A percentile compares a stretch with the other conserved stretches of the same genome.
phyloP scores from a whole-genome alignment of 345 rosid genomes.

The Sisymbrium altissimum region DNA sequence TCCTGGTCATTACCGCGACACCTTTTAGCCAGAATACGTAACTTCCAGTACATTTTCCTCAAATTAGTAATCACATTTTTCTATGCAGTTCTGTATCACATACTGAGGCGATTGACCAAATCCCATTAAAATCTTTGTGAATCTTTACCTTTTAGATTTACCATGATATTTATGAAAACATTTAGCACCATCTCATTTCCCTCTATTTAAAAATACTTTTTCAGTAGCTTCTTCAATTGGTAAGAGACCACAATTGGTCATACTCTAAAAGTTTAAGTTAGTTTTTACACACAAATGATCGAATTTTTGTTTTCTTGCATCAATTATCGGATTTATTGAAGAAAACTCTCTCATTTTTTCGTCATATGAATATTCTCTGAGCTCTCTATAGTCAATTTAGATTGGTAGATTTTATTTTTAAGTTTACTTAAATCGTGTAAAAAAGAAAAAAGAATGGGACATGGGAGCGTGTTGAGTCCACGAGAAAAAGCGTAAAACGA shows the following conservation, averaged over 20 bases:
- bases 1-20: neutral
- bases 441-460: neutral
- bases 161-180: too few species aligned
- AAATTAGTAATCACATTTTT: too few species aligned
- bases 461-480: conserved; percentile 37
- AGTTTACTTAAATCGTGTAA: neutral
- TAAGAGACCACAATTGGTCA: too few species aligned
- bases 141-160: too few species aligned
- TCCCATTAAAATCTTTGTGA: too few species aligned
- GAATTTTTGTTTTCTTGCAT: neutral
- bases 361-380: neutral
- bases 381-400: neutral
- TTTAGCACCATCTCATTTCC: too few species aligned
- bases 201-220: too few species aligned
- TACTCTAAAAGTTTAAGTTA: too few species aligned
- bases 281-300: neutral
- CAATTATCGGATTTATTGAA: neutral
- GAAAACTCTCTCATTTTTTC: neutral
- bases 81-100: too few species aligned
- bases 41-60: too few species aligned
- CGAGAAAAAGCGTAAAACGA: conserved; percentile 33
- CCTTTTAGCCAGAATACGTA: neutral
- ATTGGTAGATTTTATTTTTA: neutral
- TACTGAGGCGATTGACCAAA: too few species aligned
- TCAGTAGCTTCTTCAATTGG: too few species aligned